phyloP scores from a whole-genome alignment of 352 stramenopile genomes.

The Phytopythium kandeliae region DNA sequence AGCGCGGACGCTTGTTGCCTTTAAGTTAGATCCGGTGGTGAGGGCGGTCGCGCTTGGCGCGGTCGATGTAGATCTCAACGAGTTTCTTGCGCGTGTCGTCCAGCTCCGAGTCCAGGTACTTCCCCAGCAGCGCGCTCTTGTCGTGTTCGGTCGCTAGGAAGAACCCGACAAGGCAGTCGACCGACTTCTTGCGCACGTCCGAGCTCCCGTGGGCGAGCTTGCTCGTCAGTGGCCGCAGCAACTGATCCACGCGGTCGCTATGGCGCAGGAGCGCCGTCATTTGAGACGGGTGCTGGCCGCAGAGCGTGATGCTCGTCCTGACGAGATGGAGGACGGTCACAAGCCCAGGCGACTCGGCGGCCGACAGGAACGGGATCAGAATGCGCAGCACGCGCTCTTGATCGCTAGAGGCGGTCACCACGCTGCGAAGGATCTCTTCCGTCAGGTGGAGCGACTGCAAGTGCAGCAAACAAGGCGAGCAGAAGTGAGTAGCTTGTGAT shows the following conservation, averaged over 20 bases:
- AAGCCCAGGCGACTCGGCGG: conserved; percentile 31
- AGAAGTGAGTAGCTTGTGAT: neutral
- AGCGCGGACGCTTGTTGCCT: neutral
- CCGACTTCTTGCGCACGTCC: conserved; percentile 57
- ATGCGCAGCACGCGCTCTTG: conserved; percentile 29
- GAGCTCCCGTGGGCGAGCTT: conserved; percentile 46
- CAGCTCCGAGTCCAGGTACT: conserved; percentile 41
- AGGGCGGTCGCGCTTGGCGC: conserved; percentile 36
- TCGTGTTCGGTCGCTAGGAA: conserved; percentile 55
- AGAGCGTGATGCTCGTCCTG: conserved; percentile 32
- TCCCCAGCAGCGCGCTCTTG: conserved; percentile 22
- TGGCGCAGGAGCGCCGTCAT: conserved; percentile 25
- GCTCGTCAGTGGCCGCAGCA: conserved; percentile 28
- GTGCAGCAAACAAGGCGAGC: neutral
- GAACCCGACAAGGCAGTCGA: conserved; percentile 64
- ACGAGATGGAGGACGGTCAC: conserved; percentile 48
- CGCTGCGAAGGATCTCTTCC: conserved; percentile 34
- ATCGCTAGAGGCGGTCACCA: conserved; percentile 27
- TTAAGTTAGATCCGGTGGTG: conserved; percentile 9
- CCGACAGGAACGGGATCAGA: conserved; percentile 32
- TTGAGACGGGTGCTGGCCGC: conserved; percentile 13
- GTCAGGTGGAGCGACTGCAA: conserved; percentile 43
- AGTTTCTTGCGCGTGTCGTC: conserved; percentile 48
- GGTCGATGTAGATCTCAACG: conserved; percentile 75
- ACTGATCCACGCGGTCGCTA: conserved; percentile 18